A percentile compares a stretch with the other conserved stretches of the same genome.
These are phyloP conservation scores for Achaetomiella virescens DNA, from an alignment of 495 filamentous ascomycete genomes.

Conservation along the genomic window DNA sequence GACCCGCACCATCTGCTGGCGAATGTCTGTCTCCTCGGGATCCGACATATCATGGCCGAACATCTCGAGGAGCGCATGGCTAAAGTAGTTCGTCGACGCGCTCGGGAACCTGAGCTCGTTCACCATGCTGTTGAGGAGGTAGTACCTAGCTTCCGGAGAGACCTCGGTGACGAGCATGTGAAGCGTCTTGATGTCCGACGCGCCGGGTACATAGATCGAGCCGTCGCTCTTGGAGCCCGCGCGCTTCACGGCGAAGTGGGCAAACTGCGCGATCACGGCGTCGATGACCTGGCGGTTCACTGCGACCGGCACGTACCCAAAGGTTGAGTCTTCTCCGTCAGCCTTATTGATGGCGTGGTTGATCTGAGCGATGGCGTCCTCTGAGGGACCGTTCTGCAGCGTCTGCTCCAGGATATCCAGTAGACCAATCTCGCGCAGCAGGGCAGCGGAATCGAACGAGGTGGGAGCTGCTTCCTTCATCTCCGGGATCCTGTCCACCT, in stretches of 20 bases:
- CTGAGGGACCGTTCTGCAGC: constrained; percentile 53
- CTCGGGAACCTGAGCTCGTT: constrained; percentile 91
- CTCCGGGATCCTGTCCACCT: constrained; percentile 74
- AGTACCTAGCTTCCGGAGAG: constrained; percentile 73
- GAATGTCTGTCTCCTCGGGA: constrained; percentile 71
- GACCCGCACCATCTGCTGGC: constrained; percentile 83
- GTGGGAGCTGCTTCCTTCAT: constrained; percentile 60
- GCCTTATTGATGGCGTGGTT: constrained; percentile 58
- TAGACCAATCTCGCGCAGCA: constrained; percentile 57
- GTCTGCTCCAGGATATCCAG: constrained; percentile 61
- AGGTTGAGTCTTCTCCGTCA: constrained; percentile 48
- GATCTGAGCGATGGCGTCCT: constrained; percentile 65
- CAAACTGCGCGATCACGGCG: constrained; percentile 76
- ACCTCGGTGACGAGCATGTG: constrained; percentile 67
- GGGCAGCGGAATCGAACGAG: constrained; percentile 50
- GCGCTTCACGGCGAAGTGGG: constrained; percentile 59
- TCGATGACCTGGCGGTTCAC: constrained; percentile 71
- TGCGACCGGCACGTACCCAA: constrained; percentile 56
- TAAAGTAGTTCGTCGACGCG: constrained; percentile 88
- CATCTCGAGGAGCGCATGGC: constrained; percentile 75
- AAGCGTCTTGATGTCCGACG: constrained; percentile 69
- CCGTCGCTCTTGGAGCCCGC: constrained; percentile 48
- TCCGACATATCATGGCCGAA: constrained; percentile 75
- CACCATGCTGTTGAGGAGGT: constrained; percentile 73
- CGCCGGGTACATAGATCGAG: constrained; percentile 59